Conservation (phyloP, 176 grass and related monocot genomes). For the Carex littledalei region DNA sequence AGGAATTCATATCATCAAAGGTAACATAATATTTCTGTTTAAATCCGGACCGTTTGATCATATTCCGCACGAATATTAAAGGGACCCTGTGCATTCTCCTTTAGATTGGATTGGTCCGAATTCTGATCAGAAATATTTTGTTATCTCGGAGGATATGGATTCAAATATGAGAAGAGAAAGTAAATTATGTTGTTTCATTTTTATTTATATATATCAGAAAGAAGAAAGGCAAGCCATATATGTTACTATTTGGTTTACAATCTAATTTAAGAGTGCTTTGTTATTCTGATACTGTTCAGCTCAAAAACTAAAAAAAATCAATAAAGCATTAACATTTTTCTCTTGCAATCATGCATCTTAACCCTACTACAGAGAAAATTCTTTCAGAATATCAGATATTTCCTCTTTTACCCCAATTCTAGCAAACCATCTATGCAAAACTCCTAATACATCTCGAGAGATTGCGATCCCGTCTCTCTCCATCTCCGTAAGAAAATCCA, state of each 20-base stretch:
- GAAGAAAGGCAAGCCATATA: background rate
- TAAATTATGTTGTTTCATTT: background rate
- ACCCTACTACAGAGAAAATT: conserved; percentile 11
- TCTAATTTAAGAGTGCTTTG: background rate
- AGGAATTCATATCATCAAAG: too few relatives aligned
- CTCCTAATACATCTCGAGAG: conserved; percentile 41
- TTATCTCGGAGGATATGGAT: too few relatives aligned
- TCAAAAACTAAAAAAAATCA: background rate
- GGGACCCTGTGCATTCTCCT: too few relatives aligned
- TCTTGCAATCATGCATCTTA: background rate
- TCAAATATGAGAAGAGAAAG: background rate
- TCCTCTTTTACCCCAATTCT: conserved; percentile 60
- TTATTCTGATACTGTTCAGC: background rate
- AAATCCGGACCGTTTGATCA: too few relatives aligned
- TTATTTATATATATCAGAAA: background rate
- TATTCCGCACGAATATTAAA: too few relatives aligned
- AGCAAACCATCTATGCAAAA: conserved; percentile 58
- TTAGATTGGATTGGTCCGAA: too few relatives aligned
- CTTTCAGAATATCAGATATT: conserved; percentile 50
- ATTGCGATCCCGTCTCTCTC: conserved; percentile 47
- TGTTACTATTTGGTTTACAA: background rate
- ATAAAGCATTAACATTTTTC: background rate
- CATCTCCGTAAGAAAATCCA: conserved; percentile 66
- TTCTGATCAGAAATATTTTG: too few relatives aligned
- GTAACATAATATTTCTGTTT: too few relatives aligned